Percentiles rank a stretch among this genome's conserved stretches.
phyloP scores from a whole-genome alignment of 345 rosid species.

The Raphanus sativus region DNA sequence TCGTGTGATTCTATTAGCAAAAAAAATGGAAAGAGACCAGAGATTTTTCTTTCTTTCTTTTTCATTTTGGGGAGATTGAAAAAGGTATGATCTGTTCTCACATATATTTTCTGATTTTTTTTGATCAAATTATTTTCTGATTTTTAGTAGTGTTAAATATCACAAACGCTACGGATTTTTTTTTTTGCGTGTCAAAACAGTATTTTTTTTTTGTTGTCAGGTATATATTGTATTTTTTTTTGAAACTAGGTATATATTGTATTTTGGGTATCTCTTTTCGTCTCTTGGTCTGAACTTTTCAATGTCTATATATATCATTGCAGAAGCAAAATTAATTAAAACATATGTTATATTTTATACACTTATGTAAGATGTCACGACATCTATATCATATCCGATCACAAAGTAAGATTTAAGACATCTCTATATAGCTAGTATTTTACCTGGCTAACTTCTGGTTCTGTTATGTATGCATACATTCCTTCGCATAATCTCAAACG shows the following conservation, averaged over 20 bases:
- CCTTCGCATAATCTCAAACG: neutral
- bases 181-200: neutral
- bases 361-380: neutral
- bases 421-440: neutral
- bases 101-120: constrained; percentile 16
- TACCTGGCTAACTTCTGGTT: neutral
- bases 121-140: neutral
- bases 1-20: constrained; percentile 18
- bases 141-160: constrained; percentile 5
- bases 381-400: neutral
- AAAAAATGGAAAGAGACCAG: neutral
- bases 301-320: constrained; percentile 3
- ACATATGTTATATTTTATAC: neutral
- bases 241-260: constrained; percentile 14
- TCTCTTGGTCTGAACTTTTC: constrained; percentile 29
- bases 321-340: constrained; percentile 13
- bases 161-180: neutral
- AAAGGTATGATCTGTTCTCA: constrained; percentile 31
- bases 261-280: constrained; percentile 21
- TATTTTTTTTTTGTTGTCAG: neutral
- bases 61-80: constrained; percentile 27
- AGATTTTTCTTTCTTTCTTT: neutral
- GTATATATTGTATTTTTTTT: constrained; percentile 17
- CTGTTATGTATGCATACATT: neutral
- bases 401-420: neutral